phyloP scores from a whole-genome alignment of 176 grass and related monocot species.

The Musa troglodytarum region DNA sequence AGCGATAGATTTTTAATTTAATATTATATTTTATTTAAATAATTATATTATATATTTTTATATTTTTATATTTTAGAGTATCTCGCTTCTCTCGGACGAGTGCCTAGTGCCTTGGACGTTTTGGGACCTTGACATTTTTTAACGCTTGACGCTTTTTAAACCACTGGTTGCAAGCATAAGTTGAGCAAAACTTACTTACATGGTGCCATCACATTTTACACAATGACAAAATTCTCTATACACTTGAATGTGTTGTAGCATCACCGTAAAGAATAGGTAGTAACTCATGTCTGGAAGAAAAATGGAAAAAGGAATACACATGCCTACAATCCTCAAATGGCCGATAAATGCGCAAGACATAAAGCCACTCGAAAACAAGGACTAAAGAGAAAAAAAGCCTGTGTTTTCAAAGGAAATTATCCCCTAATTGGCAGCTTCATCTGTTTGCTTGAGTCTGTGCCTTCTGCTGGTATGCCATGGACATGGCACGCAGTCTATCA shows the following conservation, averaged over 20 bases:
- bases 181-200: background rate
- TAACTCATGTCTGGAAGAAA: background rate
- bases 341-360: too few species aligned
- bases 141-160: too few species aligned
- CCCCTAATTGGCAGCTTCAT: background rate
- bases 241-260: background rate
- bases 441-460: slow-evolving; percentile 6
- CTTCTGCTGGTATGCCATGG: slow-evolving; percentile 38
- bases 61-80: too few species aligned
- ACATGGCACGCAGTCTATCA: slow-evolving; percentile 65
- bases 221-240: background rate
- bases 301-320: background rate
- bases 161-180: background rate
- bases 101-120: too few species aligned
- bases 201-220: background rate
- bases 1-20: too few species aligned
- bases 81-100: too few species aligned
- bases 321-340: background rate
- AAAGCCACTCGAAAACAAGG: background rate
- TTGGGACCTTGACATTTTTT: too few species aligned
- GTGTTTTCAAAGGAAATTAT: background rate
- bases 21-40: too few species aligned
- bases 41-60: too few species aligned
- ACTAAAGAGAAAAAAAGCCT: background rate
- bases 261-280: background rate